Conservation (phyloP, 139 green algal genomes). For the Prasinococcaceae sp. region DNA sequence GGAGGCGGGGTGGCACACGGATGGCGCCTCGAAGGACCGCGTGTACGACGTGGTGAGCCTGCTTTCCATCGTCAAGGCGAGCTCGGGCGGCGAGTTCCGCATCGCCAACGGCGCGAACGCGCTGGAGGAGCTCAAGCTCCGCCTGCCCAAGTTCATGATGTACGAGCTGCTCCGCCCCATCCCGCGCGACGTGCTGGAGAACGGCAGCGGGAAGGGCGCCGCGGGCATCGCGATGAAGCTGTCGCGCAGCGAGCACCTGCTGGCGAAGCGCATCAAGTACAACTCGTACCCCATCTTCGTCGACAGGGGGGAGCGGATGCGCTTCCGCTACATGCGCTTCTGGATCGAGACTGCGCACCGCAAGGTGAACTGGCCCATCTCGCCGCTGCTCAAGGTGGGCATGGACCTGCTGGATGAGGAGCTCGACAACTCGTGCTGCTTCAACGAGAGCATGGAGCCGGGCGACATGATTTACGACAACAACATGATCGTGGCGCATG, state of each 20-base stretch:
- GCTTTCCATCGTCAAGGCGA: neutral
- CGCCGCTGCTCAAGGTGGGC: neutral
- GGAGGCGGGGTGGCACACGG: neutral
- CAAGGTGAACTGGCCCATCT: neutral
- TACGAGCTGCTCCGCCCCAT: neutral
- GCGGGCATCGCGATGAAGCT: neutral
- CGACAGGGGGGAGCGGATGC: neutral
- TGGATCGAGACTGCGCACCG: neutral
- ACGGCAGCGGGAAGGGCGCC: neutral
- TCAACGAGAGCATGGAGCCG: neutral
- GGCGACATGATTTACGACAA: neutral
- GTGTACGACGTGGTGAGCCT: neutral
- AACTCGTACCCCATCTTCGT: neutral
- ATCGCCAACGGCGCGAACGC: neutral
- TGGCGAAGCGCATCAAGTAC: neutral
- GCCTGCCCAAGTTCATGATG: neutral
- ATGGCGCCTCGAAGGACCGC: neutral
- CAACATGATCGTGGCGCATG: neutral
- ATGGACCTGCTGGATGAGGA: neutral
- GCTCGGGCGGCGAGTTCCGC: neutral
- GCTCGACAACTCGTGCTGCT: neutral
- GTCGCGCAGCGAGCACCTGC: neutral
- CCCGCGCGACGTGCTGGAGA: neutral
- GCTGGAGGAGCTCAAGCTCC: neutral
- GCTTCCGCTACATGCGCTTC: neutral